Evolutionary conservation across 129 eudicot species (phyloP), one percentile per base, ranked within the genome.

Genomic region (Tagetes patula): DNA sequence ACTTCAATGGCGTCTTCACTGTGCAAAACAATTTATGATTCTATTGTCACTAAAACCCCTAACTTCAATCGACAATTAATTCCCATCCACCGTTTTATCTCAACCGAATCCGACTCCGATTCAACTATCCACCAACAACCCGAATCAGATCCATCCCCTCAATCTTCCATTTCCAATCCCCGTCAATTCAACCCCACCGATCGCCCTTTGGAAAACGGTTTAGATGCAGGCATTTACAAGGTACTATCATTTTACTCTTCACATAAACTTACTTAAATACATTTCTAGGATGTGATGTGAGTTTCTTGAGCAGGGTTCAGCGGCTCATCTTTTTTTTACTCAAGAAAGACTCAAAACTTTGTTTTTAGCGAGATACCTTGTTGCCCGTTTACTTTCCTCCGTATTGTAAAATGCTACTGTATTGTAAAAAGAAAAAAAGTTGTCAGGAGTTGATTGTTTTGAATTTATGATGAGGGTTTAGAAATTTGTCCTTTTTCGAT

Each of bases 181-280:
- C 69, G 52, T 59, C 67, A 73, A 53, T 69, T 53, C 13, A 34
- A 8, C 14, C 12, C 32, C 46, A 39, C 14, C 3, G 85, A 87
- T 14, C 77, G 83, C 36, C 86, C 88, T 32, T 87, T 95, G 34
- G 94, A 90, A 62, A 83, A 84, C 58, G 99, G 99, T 47, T 58
- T 90, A 8, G 99, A 95, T 59, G 32, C 42, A 0, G 99, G 97
- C 86, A 77, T 86, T 79, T 95, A 86, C 88, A 95, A 85, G 96
- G 95, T 87, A 38, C 65, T 41, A 58, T 34, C 7, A 11, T 53
- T 41, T 1, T 20, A 20, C 27, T 20, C 27, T 20, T 20, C 27
- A 20, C 27, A 20, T 20, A 20, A 20, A 20, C 27, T 20, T 20
- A 20, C 27, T 20, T 20, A 20, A 20, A 20, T 20, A 20, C 27